phyloP scores from a whole-genome alignment of 2,329 filamentous ascomycete genomes.

The Diaporthe sp. region DNA sequence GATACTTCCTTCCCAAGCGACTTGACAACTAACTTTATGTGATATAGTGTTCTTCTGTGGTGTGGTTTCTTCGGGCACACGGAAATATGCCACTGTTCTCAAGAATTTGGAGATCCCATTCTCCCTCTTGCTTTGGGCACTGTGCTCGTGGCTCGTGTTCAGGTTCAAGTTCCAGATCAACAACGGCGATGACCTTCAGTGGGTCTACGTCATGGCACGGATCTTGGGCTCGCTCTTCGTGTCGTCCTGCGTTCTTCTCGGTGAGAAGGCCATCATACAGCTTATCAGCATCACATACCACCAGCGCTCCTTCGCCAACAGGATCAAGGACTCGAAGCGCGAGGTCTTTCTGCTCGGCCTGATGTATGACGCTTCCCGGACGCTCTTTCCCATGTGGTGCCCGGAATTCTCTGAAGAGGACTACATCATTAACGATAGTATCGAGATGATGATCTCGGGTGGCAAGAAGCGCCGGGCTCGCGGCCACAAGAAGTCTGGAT shows the following conservation, averaged over 20 bases:
- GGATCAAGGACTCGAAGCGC: constrained; percentile 91
- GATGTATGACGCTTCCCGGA: constrained; percentile 90
- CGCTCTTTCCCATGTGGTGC: constrained; percentile 93
- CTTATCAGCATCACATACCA: constrained; percentile 89
- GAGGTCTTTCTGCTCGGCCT: constrained; percentile 85
- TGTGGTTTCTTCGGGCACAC: constrained; percentile 77
- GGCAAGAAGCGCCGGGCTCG: constrained; percentile 55
- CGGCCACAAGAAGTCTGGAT: constrained; percentile 65
- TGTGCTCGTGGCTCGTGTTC: constrained; percentile 74
- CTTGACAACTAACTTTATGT: background rate
- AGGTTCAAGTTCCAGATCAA: constrained; percentile 62
- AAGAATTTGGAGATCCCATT: constrained; percentile 75
- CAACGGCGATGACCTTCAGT: constrained; percentile 56
- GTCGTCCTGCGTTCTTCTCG: constrained; percentile 78
- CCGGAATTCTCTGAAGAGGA: constrained; percentile 92
- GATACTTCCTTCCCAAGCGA: too few species aligned
- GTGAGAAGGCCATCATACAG: constrained; percentile 85
- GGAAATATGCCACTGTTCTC: constrained; percentile 78
- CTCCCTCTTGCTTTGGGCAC: constrained; percentile 78
- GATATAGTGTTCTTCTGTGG: constrained; percentile 72
- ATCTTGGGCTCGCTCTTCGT: constrained; percentile 78
- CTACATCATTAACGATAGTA: constrained; percentile 88
- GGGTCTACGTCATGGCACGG: constrained; percentile 72
- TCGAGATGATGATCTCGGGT: constrained; percentile 76
- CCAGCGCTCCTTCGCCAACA: constrained; percentile 83